Base-by-base conservation (phyloP, 2,329 filamentous ascomycete species). In the Colletotrichum lini region DNA sequence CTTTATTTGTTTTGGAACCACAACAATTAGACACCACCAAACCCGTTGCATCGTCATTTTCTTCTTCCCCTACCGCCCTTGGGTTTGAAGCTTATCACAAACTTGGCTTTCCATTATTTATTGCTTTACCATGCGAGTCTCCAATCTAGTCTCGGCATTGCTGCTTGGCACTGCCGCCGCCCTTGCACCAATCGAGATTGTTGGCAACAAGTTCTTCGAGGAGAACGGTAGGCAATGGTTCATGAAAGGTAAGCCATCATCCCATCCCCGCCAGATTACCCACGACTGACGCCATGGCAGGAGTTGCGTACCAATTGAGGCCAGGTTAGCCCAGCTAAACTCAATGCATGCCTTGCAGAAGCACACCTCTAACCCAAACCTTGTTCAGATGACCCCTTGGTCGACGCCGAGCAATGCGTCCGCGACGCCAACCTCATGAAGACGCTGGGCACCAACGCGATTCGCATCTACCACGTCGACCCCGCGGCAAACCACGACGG, bases 391-490 rank as follows among this genome's bases (percentile, higher is more conserved):
- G 95, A 98, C 78, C 95, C 94, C 59, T 88, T 97, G 73, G 83
- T 93, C 75, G 89, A 96, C 79, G 87, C 88, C 50, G 89, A 89
- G 58, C 95, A 97, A 84, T 97, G 94, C 84, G 81, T 87, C 76
- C 89, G 90, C 75, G 95, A 98, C 83, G 91, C 92, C 52, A 80
- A 84, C 18, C 86, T 95, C 78, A 97, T 97, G 93, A 88, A 93
- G 80, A 89, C 91, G 21, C 85, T 98, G 65, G 94, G 94, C 73
- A 90, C 93, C 79, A 97, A 97, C 80, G 88, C 92, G 40, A 94
- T 97, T 77, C 93, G 95, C 68, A 93, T 96, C 70, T 98, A 98
- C 82, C 94, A 97, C 78, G 94, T 98, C 72, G 92, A 97, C 76
- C 84, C 93, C 2, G 80, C 82, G 3, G 89, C 84, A 42, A 85